phyloP scores from a whole-genome alignment of 495 filamentous ascomycete genomes.

The Sporormia fimetaria region DNA sequence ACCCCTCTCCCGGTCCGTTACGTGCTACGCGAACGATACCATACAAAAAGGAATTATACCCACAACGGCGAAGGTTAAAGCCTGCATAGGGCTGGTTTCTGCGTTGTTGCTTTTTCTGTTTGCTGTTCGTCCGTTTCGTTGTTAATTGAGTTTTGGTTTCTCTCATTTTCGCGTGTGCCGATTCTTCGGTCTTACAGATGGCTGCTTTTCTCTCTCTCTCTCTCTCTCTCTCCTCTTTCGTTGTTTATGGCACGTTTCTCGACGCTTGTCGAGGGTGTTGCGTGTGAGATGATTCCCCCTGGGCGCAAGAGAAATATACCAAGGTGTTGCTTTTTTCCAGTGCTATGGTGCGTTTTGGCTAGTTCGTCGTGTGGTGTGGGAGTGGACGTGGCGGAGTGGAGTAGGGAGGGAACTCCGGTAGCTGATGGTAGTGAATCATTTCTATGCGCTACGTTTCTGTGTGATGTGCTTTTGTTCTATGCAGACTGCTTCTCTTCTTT shows the following conservation, averaged over 20 bases:
- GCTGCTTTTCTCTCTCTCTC: slow-evolving; percentile 8
- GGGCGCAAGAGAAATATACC: slow-evolving; percentile 31
- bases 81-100: slow-evolving; percentile 21
- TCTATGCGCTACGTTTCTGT: too few relatives aligned
- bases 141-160: slow-evolving; percentile 1
- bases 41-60: slow-evolving; percentile 27
- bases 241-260: slow-evolving; percentile 3
- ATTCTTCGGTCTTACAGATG: too few relatives aligned
- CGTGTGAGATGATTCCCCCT: slow-evolving; percentile 23
- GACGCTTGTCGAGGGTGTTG: slow-evolving; percentile 6
- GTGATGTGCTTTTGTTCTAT: too few relatives aligned
- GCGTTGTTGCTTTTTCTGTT: slow-evolving; percentile 4
- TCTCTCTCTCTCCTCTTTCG: slow-evolving; percentile 1
- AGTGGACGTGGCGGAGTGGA: too few relatives aligned
- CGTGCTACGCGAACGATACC: slow-evolving; percentile 11
- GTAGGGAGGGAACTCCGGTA: too few relatives aligned
- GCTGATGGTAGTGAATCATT: too few relatives aligned
- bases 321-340: slow-evolving; percentile 24
- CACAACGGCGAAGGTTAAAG: slow-evolving; percentile 23
- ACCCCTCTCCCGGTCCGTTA: slow-evolving; percentile 18
- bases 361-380: too few relatives aligned
- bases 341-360: neutral
- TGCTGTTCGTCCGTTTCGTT: slow-evolving; percentile 1
- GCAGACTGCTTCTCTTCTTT: too few relatives aligned
- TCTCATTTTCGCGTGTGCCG: slow-evolving; percentile 5